Evolutionary conservation across 495 filamentous ascomycete species (phyloP).

Genomic region (Neurospora cerealis): DNA sequence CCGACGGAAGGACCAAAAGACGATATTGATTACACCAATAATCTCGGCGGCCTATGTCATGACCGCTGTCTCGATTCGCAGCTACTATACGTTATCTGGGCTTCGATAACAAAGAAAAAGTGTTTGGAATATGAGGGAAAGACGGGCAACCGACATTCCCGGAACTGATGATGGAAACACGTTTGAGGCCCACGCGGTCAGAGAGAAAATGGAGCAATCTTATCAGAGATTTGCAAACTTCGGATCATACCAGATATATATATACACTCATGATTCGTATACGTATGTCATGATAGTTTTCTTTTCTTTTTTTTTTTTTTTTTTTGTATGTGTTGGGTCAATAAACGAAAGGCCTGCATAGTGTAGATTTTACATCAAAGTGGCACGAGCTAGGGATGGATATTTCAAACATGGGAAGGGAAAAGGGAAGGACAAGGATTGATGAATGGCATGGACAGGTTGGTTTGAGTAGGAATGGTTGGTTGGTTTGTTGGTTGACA

Average conservation of each 20-base stretch:
- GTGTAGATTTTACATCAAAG: background rate
- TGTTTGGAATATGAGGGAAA: background rate
- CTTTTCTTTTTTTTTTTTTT: background rate
- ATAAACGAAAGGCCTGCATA: background rate
- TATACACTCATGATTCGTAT: background rate
- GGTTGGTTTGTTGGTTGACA: background rate
- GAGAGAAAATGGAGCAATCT: background rate
- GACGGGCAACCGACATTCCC: background rate
- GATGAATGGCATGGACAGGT: background rate
- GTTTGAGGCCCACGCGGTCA: background rate
- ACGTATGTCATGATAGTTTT: background rate
- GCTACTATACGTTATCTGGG: background rate
- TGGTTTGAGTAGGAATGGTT: background rate
- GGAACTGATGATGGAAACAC: background rate
- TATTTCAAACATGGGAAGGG: background rate
- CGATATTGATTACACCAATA: background rate
- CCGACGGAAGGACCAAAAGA: background rate
- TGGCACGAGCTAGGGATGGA: background rate
- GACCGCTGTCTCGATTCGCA: background rate
- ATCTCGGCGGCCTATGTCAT: background rate
- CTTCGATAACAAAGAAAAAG: background rate
- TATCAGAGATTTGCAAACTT: background rate
- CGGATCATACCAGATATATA: background rate
- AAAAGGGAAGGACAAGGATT: background rate
- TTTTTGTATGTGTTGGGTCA: background rate